Percentiles rank a stretch among this genome's conserved stretches.
Evolutionary conservation across 306 rosid species (phyloP).

Genomic region (Glycine latifolia): DNA sequence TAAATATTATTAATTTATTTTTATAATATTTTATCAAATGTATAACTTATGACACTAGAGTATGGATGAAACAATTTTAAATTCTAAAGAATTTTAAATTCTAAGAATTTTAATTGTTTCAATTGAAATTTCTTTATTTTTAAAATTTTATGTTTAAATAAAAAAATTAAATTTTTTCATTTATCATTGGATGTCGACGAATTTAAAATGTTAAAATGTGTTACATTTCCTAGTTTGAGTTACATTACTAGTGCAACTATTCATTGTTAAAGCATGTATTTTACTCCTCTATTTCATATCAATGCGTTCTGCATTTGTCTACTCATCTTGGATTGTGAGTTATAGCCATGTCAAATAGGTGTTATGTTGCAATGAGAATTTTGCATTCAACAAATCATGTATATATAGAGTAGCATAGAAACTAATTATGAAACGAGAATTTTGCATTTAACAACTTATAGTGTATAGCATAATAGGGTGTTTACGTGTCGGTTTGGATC

Average conservation of each 20-base stretch:
- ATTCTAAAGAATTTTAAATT: too few relatives aligned
- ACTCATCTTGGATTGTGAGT: slow-evolving; percentile 19
- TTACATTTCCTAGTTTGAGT: slow-evolving; percentile 23
- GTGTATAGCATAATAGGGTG: neutral
- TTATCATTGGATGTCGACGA: too few relatives aligned
- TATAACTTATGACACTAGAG: too few relatives aligned
- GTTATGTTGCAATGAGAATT: slow-evolving; percentile 7
- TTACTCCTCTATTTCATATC: neutral
- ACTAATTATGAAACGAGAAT: slow-evolving; percentile 14
- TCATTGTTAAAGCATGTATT: slow-evolving; percentile 21
- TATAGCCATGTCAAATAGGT: neutral
- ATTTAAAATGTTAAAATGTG: neutral
- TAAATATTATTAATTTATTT: too few relatives aligned
- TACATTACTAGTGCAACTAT: slow-evolving; percentile 5
- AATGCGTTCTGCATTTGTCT: slow-evolving; percentile 21
- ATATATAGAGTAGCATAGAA: neutral
- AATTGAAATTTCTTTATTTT: too few relatives aligned
- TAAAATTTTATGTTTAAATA: too few relatives aligned
- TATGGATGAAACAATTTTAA: too few relatives aligned
- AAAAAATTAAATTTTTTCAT: too few relatives aligned
- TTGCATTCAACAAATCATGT: neutral
- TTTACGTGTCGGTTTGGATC: too few relatives aligned
- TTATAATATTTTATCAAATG: too few relatives aligned
- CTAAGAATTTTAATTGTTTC: too few relatives aligned
- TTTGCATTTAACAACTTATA: neutral